phyloP scores from a whole-genome alignment of 2,329 filamentous ascomycete genomes.

The Xylogone sp. region DNA sequence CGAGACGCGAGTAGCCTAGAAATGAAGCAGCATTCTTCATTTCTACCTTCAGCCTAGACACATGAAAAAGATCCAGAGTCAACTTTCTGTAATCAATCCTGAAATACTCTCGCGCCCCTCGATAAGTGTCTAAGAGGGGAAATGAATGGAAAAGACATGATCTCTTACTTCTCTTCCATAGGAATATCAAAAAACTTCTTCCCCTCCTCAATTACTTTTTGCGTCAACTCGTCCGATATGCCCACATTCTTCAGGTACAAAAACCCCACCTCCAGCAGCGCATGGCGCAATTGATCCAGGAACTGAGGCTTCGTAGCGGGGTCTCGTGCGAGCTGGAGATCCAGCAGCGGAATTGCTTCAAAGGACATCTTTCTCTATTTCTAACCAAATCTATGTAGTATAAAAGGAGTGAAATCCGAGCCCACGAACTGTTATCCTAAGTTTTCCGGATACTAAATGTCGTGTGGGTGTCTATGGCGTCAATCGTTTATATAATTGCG shows the following conservation, averaged over 20 bases:
- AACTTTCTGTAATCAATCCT: not conserved
- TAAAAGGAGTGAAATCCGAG: too few species aligned
- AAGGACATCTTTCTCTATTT: slow-evolving; percentile 43
- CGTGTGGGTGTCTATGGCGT: too few species aligned
- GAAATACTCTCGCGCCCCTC: too few species aligned
- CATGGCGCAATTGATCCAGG: slow-evolving; percentile 65
- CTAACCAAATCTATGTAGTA: too few species aligned
- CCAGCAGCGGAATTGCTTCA: slow-evolving; percentile 71
- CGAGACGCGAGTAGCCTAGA: slow-evolving; percentile 64
- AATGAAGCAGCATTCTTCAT: slow-evolving; percentile 74
- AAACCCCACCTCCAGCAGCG: slow-evolving; percentile 83
- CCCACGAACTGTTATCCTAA: too few species aligned
- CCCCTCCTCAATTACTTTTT: slow-evolving; percentile 63
- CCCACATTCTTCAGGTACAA: slow-evolving; percentile 80
- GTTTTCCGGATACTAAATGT: too few species aligned
- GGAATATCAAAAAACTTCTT: slow-evolving; percentile 75
- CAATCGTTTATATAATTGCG: too few species aligned
- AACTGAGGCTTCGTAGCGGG: slow-evolving; percentile 68
- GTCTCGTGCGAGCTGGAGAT: slow-evolving; percentile 63
- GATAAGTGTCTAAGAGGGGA: too few species aligned
- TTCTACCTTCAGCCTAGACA: slow-evolving; percentile 56
- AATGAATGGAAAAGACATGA: not conserved
- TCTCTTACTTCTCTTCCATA: slow-evolving; percentile 63
- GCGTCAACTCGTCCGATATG: slow-evolving; percentile 61
- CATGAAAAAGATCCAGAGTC: not conserved